phyloP scores from a whole-genome alignment of 1,284 basidiomycete genomes.

The Phellopilus nigrolimitatus region DNA sequence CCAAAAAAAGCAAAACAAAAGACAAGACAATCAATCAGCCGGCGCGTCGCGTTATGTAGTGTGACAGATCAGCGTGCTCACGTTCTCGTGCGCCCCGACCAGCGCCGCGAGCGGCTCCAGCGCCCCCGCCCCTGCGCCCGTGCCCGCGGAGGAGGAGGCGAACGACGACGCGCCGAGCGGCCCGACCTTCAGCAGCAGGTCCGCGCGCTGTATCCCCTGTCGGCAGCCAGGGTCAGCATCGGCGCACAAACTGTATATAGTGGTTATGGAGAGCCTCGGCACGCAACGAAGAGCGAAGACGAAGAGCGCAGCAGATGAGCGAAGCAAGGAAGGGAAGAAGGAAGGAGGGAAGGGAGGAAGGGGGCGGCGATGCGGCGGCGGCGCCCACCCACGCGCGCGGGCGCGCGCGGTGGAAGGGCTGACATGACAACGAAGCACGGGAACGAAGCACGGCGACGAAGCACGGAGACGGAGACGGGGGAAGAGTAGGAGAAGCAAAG shows the following conservation, averaged over 20 bases:
- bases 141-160: conserved; percentile 26
- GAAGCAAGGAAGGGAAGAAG: conserved; percentile 37
- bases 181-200: conserved; percentile 72
- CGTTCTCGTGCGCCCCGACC: conserved; percentile 73
- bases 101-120: conserved; percentile 72
- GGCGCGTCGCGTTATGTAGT: conserved; percentile 9
- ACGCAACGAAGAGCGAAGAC: no score
- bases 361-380: conserved; percentile 66
- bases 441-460: no score
- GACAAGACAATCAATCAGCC: not conserved
- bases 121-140: conserved; percentile 61
- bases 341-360: conserved; percentile 65
- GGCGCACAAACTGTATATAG: no score
- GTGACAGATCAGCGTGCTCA: no score
- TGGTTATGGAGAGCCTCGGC: no score
- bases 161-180: conserved; percentile 52
- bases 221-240: not conserved
- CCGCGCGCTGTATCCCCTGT: conserved; percentile 69
- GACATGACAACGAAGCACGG: no score
- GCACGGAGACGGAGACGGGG: no score
- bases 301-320: not conserved
- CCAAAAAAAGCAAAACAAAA: not conserved
- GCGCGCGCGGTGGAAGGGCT: no score
- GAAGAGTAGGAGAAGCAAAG: not conserved
- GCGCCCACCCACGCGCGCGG: conserved; percentile 51